Evolutionary conservation across 2,329 filamentous ascomycete genomes (phyloP).

Genomic region (Colletotrichum shisoi): DNA sequence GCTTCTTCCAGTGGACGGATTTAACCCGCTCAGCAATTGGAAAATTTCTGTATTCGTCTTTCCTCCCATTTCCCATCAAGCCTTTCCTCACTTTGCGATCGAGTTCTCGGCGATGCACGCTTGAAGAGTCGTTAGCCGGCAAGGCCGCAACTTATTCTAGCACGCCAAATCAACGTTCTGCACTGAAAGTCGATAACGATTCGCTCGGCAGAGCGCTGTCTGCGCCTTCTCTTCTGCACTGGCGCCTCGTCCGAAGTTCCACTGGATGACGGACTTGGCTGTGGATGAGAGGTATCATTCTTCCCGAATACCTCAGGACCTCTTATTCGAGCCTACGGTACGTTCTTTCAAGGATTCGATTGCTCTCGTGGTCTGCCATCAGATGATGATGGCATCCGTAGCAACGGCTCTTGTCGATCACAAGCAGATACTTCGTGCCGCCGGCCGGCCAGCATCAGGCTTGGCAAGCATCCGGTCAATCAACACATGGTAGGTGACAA

Average conservation of each 20-base stretch:
- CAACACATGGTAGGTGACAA: not conserved
- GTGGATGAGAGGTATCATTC: no score
- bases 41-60: not conserved
- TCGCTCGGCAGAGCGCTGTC: not conserved
- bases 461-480: not conserved
- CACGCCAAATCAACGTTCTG: not conserved
- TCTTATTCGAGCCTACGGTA: not conserved
- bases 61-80: not conserved
- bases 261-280: not conserved
- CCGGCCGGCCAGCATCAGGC: not conserved
- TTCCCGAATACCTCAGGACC: no score
- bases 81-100: not conserved
- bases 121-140: not conserved
- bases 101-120: not conserved
- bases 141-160: not conserved
- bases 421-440: not conserved
- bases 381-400: not conserved
- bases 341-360: not conserved
- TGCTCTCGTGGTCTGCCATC: no score
- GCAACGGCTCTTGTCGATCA: not conserved
- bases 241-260: not conserved
- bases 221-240: not conserved
- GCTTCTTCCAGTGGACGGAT: conserved; percentile 12
- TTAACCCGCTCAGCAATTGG: conserved; percentile 21
- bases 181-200: not conserved